Conservation (phyloP, 2,329 filamentous ascomycete species). For the Exophiala spinifera region DNA sequence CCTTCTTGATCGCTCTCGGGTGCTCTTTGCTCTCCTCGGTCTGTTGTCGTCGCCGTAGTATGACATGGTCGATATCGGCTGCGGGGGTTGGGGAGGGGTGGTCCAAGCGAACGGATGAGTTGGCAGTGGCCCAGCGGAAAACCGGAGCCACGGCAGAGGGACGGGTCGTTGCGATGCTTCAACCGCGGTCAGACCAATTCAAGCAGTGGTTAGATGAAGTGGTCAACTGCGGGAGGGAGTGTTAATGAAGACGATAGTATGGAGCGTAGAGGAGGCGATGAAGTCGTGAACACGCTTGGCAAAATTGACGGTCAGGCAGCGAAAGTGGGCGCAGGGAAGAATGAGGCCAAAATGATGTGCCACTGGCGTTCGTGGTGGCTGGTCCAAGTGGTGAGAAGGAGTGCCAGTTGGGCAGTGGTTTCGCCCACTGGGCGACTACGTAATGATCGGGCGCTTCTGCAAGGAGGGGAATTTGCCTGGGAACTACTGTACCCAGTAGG, state of each 20-base stretch:
- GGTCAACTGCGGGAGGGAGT: background rate
- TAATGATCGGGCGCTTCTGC: conserved; percentile 2
- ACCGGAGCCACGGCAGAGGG: conserved; percentile 24
- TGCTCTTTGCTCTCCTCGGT: conserved; percentile 45
- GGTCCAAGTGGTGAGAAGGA: background rate
- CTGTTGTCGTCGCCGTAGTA: conserved; percentile 56
- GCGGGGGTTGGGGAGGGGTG: conserved; percentile 9
- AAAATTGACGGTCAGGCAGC: conserved; percentile 9
- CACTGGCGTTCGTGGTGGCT: conserved; percentile 4
- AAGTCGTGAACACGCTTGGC: conserved; percentile 16
- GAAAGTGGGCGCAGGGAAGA: conserved; percentile 1
- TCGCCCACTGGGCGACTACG: conserved; percentile 2
- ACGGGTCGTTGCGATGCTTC: conserved; percentile 20
- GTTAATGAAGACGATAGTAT: conserved; percentile 3
- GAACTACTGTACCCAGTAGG: too few relatives aligned
- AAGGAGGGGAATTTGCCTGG: too few relatives aligned
- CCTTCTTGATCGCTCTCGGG: conserved; percentile 22
- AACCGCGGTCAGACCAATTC: conserved; percentile 5
- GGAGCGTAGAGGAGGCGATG: background rate
- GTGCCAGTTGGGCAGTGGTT: background rate
- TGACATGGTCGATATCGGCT: conserved; percentile 23
- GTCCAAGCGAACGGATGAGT: conserved; percentile 11
- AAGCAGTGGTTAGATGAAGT: background rate
- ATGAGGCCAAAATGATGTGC: background rate
- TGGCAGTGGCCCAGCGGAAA: conserved; percentile 19